phyloP scores from a whole-genome alignment of 352 stramenopile genomes.

The Aphanomyces stellatus region DNA sequence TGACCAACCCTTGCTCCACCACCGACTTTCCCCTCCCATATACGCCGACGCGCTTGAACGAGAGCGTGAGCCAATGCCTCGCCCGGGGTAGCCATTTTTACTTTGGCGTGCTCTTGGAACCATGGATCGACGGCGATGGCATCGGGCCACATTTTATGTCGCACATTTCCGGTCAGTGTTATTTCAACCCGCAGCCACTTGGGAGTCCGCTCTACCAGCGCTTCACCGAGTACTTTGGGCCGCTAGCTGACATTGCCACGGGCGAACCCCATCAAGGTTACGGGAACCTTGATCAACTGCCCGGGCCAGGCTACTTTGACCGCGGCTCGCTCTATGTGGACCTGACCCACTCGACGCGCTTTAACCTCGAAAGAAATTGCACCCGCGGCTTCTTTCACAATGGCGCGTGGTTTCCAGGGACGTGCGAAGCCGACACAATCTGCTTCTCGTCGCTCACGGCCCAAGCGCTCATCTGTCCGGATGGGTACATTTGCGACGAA shows the following conservation, averaged over 20 bases:
- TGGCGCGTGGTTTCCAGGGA: slow-evolving; percentile 91
- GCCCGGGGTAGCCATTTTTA: slow-evolving; percentile 80
- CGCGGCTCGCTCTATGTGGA: slow-evolving; percentile 84
- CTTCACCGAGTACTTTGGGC: slow-evolving; percentile 91
- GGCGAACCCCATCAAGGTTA: slow-evolving; percentile 92
- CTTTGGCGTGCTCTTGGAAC: slow-evolving; percentile 91
- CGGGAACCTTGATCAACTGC: slow-evolving; percentile 65
- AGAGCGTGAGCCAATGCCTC: slow-evolving; percentile 86
- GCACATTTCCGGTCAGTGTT: slow-evolving; percentile 78
- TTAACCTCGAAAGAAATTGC: slow-evolving; percentile 89
- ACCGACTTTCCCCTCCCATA: slow-evolving; percentile 92
- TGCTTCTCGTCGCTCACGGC: slow-evolving; percentile 53
- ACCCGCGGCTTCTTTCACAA: slow-evolving; percentile 86
- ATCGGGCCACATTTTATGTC: slow-evolving; percentile 86
- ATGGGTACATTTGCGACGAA: slow-evolving; percentile 94
- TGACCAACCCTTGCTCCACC: slow-evolving; percentile 88
- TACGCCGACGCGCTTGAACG: slow-evolving; percentile 63
- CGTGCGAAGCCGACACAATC: slow-evolving; percentile 95
- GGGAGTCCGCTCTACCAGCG: slow-evolving; percentile 90
- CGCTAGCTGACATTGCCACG: slow-evolving; percentile 88
- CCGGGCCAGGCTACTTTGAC: slow-evolving; percentile 73
- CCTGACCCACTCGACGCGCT: slow-evolving; percentile 69
- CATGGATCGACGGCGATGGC: slow-evolving; percentile 92
- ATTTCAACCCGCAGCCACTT: slow-evolving; percentile 85
- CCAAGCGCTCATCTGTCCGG: slow-evolving; percentile 87